Evolutionary conservation across 805 yeast species (phyloP).

Genomic region (Suhomyces pyralidae): DNA sequence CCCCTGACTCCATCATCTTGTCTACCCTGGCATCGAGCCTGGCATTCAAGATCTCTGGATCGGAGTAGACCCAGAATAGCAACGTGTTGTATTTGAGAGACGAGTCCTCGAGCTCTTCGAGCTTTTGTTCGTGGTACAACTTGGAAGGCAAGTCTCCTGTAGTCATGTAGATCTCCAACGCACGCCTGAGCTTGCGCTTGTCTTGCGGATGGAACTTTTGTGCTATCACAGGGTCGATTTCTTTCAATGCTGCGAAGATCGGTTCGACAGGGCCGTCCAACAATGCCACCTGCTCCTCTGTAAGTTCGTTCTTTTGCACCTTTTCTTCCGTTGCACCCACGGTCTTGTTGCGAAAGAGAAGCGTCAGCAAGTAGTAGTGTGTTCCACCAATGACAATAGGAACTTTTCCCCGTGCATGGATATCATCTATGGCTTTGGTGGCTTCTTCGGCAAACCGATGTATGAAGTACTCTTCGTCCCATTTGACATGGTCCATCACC

Average conservation of each 20-base stretch:
- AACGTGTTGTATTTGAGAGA: conserved; percentile 59
- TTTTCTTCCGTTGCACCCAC: conserved; percentile 20
- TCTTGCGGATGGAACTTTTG: conserved; percentile 91
- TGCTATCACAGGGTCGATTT: conserved; percentile 69
- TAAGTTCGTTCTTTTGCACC: conserved; percentile 27
- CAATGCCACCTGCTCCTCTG: conserved; percentile 31
- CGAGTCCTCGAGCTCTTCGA: conserved; percentile 40
- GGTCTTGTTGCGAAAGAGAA: conserved; percentile 69
- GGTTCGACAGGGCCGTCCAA: conserved; percentile 55
- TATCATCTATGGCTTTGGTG: conserved; percentile 53
- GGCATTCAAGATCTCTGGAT: conserved; percentile 50
- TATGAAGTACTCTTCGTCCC: conserved; percentile 80
- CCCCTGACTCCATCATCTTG: conserved; percentile 72
- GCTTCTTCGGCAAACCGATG: conserved; percentile 81
- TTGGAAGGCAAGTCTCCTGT: conserved; percentile 71
- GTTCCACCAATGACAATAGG: conserved; percentile 97
- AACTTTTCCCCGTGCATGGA: conserved; percentile 62
- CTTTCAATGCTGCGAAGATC: conserved; percentile 46
- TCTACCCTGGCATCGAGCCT: conserved; percentile 82
- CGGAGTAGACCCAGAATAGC: conserved; percentile 80
- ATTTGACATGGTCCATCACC: conserved; percentile 76
- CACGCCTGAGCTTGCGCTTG: conserved; percentile 69
- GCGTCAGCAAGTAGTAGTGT: conserved; percentile 82
- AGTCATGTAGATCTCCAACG: conserved; percentile 70
- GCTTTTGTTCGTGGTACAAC: conserved; percentile 60